phyloP scores from a whole-genome alignment of 208 protist species.

The Trypanosoma conorhini region DNA sequence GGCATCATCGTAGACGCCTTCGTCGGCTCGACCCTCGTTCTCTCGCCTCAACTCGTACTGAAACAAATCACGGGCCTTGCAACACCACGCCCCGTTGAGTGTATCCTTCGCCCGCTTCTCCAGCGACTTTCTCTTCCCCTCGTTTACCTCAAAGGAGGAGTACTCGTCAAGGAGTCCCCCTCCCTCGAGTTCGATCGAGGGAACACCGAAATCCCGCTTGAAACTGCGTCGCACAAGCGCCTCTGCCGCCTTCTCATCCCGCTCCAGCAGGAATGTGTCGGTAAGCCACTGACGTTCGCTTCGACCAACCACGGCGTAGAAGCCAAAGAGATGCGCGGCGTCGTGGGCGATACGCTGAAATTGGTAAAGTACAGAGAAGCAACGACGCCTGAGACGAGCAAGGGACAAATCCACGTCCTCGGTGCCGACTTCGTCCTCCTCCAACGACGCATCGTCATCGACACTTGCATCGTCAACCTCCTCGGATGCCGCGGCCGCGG shows the following conservation, averaged over 20 bases:
- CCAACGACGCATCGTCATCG: neutral
- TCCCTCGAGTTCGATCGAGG: constrained; percentile 29
- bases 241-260: constrained; percentile 34
- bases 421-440: neutral
- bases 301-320: constrained; percentile 42
- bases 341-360: constrained; percentile 46
- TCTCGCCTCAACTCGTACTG: constrained; percentile 9
- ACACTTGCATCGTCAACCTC: neutral
- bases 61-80: constrained; percentile 8
- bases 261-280: constrained; percentile 30
- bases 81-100: constrained; percentile 21
- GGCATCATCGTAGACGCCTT: neutral
- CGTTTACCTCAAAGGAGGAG: constrained; percentile 63
- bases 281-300: constrained; percentile 57
- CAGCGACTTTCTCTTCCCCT: constrained; percentile 46
- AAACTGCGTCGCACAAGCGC: constrained; percentile 63
- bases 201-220: constrained; percentile 59
- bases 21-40: neutral
- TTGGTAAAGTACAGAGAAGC: constrained; percentile 34
- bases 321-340: constrained; percentile 49
- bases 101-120: constrained; percentile 29
- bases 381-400: constrained; percentile 17
- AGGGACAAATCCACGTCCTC: constrained; percentile 14
- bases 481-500: neutral
- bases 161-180: constrained; percentile 46